These are phyloP conservation scores for Talaromyces sp. DNA, from an alignment of 2,329 filamentous ascomycete species.

Conservation along the genomic window DNA sequence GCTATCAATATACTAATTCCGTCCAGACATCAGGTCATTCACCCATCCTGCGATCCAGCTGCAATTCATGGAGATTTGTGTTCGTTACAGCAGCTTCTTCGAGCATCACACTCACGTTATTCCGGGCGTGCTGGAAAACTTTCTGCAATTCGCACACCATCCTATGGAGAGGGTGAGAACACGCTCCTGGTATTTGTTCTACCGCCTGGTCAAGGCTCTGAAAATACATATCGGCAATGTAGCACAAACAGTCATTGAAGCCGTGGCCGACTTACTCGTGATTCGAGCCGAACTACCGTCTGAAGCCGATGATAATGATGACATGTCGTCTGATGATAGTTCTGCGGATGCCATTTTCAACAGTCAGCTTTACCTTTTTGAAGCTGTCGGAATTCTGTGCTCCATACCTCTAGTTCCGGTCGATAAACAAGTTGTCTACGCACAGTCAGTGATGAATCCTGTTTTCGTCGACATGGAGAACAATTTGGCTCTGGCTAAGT, in stretches of 20 bases:
- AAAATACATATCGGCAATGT: slow-evolving; percentile 81
- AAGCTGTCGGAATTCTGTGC: slow-evolving; percentile 88
- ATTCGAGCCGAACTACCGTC: slow-evolving; percentile 87
- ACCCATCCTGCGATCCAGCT: slow-evolving; percentile 87
- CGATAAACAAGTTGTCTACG: slow-evolving; percentile 84
- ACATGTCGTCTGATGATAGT: slow-evolving; percentile 90
- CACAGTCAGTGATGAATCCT: slow-evolving; percentile 82
- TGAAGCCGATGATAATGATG: slow-evolving; percentile 73
- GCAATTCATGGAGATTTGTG: slow-evolving; percentile 98
- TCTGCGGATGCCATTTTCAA: slow-evolving; percentile 88
- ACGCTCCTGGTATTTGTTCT: slow-evolving; percentile 95
- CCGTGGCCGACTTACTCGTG: slow-evolving; percentile 79
- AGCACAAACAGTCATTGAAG: slow-evolving; percentile 85
- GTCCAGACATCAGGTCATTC: slow-evolving; percentile 73
- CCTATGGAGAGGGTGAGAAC: slow-evolving; percentile 81
- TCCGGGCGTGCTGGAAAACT: slow-evolving; percentile 82
- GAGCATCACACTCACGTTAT: slow-evolving; percentile 79
- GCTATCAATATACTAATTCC: slow-evolving; percentile 18
- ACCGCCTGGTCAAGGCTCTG: slow-evolving; percentile 85
- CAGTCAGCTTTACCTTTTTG: slow-evolving; percentile 88
- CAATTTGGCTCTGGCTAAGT: slow-evolving; percentile 71
- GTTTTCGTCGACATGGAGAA: slow-evolving; percentile 85
- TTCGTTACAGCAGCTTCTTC: slow-evolving; percentile 90
- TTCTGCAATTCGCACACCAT: slow-evolving; percentile 86
- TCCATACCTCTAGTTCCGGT: slow-evolving; percentile 73